phyloP scores from a whole-genome alignment of 345 rosid species.

The Salix udensis region DNA sequence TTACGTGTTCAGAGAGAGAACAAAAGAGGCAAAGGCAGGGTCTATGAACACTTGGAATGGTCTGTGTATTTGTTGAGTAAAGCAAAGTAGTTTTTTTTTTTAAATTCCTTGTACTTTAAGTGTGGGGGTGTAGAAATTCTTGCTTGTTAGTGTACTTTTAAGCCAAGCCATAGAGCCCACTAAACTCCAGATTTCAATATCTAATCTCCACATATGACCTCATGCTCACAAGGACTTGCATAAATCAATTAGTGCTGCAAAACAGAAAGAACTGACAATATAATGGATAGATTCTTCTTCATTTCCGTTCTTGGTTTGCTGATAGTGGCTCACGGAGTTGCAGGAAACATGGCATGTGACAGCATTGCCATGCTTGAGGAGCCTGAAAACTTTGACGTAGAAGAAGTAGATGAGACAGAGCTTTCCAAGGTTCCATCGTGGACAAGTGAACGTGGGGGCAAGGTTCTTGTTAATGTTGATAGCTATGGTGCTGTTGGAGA shows the following conservation, averaged over 20 bases:
- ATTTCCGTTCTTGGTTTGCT: slow-evolving; percentile 49
- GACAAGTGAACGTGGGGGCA: slow-evolving; percentile 54
- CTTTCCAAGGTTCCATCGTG: slow-evolving; percentile 39
- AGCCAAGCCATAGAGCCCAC: slow-evolving; percentile 68
- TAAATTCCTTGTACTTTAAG: slow-evolving; percentile 86
- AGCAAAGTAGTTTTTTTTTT: slow-evolving; percentile 58
- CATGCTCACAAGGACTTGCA: slow-evolving; percentile 34
- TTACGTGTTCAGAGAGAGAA: slow-evolving; percentile 14
- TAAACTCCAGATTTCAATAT: slow-evolving; percentile 40
- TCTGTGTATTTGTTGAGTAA: slow-evolving; percentile 61
- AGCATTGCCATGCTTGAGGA: slow-evolving; percentile 47
- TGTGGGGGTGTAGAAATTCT: slow-evolving; percentile 57
- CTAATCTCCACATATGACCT: slow-evolving; percentile 49
- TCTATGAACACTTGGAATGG: slow-evolving; percentile 39
- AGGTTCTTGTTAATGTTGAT: slow-evolving; percentile 83
- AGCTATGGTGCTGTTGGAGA: slow-evolving; percentile 87
- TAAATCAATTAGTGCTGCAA: slow-evolving; percentile 40
- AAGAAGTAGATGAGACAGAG: slow-evolving; percentile 44
- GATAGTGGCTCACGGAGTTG: slow-evolving; percentile 45
- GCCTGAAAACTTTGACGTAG: slow-evolving; percentile 47
- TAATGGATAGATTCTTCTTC: slow-evolving; percentile 51
- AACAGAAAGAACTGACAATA: slow-evolving; percentile 24
- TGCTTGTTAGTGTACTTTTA: slow-evolving; percentile 72
- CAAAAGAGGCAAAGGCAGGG: slow-evolving; percentile 12
- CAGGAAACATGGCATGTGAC: slow-evolving; percentile 35